Base-by-base conservation (phyloP, 1,284 basidiomycete species). In the Sanghuangporus sanghuang region DNA sequence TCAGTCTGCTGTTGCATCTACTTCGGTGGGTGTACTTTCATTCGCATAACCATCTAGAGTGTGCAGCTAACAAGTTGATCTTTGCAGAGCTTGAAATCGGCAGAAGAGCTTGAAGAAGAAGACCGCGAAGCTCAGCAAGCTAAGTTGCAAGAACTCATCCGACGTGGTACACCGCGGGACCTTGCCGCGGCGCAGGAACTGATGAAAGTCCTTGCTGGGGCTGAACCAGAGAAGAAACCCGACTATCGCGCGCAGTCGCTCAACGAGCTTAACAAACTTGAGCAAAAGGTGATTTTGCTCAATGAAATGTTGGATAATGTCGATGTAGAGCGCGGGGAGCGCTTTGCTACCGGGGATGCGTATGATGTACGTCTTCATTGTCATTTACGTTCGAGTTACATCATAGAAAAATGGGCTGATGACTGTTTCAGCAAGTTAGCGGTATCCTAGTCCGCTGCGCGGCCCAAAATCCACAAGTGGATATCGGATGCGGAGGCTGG, bases 221-320 rank as follows among this genome's bases (percentile, higher is more conserved):
- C 96, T 1, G 94, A 98, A 74, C 96, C 96, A 0, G 94, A 98
- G 44, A 86, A 90, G 62, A 93, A 94, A 72, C 93, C 94, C 1
- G 95, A 98, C 73, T 98, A 98, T 74, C 86, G 90, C 32, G 84
- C 88, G 18, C 95, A 98, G 71, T 93, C 95, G 1, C 75, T 94
- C 44, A 86, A 85, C 3, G 97, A 99, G 71, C 86, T 99, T 35
- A 93, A 95, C 72, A 97, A 97, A 75, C 83, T 99, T 21, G 96
- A 98, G 76, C 87, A 88, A 72, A 95, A 98, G 73, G 94, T 97
- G 44, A 89, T 98, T 42, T 75, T 99, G 55, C 81, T 99, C 35
- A 97, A 96, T 72, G 96, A 99, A 75, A 92, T 99, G 89, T 81
- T 99, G 60, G 95, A 99, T 71, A 98, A 98, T 71, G 90, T 93